These are phyloP conservation scores for Sphagnum contortum DNA, from an alignment of 225 moss, liverwort and hornwort species.

Conservation along the genomic window DNA sequence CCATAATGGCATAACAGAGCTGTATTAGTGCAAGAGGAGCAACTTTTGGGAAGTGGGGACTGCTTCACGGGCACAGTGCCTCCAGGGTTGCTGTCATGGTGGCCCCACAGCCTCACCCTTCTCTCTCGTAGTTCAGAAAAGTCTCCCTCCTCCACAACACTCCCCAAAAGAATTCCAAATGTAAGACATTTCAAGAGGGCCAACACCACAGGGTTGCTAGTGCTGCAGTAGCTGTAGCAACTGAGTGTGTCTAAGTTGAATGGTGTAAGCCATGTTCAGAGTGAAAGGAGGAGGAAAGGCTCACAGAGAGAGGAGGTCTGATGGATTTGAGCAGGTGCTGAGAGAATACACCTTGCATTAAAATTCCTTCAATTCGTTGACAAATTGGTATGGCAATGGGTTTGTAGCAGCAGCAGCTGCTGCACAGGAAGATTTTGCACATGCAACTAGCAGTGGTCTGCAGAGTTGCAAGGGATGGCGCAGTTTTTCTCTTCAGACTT, in stretches of 20 bases:
- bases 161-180: conserved; percentile 31
- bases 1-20: too few species aligned
- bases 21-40: too few species aligned
- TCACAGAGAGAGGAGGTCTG: conserved; percentile 18
- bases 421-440: conserved; percentile 30
- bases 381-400: conserved; percentile 30
- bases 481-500: conserved; percentile 14
- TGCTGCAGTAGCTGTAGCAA: conserved; percentile 26
- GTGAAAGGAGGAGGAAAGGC: conserved; percentile 13
- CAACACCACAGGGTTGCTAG: neutral
- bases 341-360: conserved; percentile 11
- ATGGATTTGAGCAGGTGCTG: neutral
- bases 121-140: conserved; percentile 16
- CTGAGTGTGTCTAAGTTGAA: conserved; percentile 39
- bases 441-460: conserved; percentile 21
- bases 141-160: conserved; percentile 6
- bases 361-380: conserved; percentile 27
- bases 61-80: conserved; percentile 74
- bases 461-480: conserved; percentile 21
- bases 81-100: conserved; percentile 68
- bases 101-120: conserved; percentile 33
- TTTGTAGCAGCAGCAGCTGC: conserved; percentile 30
- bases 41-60: too few species aligned
- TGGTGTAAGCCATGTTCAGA: conserved; percentile 26
- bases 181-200: conserved; percentile 18